Conservation (phyloP, 2,329 filamentous ascomycete genomes). For the Davidsoniella neocaledoniae region DNA sequence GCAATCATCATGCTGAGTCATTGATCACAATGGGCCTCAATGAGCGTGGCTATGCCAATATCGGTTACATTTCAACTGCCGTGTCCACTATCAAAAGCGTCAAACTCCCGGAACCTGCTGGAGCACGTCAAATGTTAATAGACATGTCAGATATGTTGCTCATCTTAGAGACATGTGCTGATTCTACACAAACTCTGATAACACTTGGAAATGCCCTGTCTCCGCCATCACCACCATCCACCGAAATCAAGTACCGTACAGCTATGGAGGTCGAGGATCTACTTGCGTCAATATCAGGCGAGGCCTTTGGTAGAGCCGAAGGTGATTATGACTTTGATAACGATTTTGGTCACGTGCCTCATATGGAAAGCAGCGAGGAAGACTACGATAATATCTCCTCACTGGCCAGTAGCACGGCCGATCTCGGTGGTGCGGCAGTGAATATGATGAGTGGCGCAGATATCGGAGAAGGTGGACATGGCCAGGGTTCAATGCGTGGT, state of each 20-base stretch:
- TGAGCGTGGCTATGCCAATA: slow-evolving; percentile 61
- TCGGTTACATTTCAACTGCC: slow-evolving; percentile 76
- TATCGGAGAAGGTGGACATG: background rate
- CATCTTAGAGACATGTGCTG: slow-evolving; percentile 85
- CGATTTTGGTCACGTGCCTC: slow-evolving; percentile 40
- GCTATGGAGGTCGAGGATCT: slow-evolving; percentile 76
- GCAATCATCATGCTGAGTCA: slow-evolving; percentile 26
- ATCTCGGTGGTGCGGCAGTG: slow-evolving; percentile 19
- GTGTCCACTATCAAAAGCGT: slow-evolving; percentile 47
- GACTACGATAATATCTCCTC: slow-evolving; percentile 16
- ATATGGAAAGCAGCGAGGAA: slow-evolving; percentile 26
- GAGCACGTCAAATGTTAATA: slow-evolving; percentile 55
- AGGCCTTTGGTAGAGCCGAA: slow-evolving; percentile 53
- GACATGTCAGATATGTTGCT: slow-evolving; percentile 75
- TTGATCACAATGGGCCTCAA: slow-evolving; percentile 28
- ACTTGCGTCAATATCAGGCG: slow-evolving; percentile 75
- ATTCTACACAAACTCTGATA: slow-evolving; percentile 88
- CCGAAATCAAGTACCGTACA: slow-evolving; percentile 71
- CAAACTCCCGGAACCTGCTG: slow-evolving; percentile 27
- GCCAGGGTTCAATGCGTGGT: background rate
- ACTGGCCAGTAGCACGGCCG: slow-evolving; percentile 14
- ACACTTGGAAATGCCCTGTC: slow-evolving; percentile 61
- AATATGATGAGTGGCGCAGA: background rate
- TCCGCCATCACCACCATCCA: slow-evolving; percentile 69
- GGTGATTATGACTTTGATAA: slow-evolving; percentile 46